phyloP scores from a whole-genome alignment of 2,329 filamentous ascomycete genomes.

The Trematosphaeria pertusa region DNA sequence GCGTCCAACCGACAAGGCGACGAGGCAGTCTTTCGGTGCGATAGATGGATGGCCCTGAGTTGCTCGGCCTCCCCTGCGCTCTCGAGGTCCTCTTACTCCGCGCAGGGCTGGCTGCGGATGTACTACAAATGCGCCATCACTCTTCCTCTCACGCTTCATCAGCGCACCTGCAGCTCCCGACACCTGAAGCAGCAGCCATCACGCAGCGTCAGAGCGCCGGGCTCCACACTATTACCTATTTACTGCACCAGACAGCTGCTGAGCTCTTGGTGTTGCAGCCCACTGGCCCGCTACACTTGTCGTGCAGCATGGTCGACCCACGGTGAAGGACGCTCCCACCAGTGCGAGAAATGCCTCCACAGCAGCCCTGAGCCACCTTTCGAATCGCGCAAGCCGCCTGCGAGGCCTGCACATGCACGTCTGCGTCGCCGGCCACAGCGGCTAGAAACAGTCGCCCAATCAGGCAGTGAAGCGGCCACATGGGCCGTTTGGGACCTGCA shows the following conservation, averaged over 20 bases:
- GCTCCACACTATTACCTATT: constrained; percentile 9
- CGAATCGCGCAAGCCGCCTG: constrained; percentile 35
- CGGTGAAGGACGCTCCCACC: background rate
- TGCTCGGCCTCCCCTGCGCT: background rate
- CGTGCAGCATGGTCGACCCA: constrained; percentile 8
- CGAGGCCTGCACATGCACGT: constrained; percentile 13
- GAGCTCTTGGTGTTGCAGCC: constrained; percentile 9
- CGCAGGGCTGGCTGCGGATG: constrained; percentile 1
- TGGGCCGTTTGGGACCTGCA: constrained; percentile 28
- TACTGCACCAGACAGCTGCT: constrained; percentile 11
- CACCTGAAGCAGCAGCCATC: constrained; percentile 9
- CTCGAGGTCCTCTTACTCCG: background rate
- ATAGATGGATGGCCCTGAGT: background rate
- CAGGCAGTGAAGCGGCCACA: constrained; percentile 19
- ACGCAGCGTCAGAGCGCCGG: constrained; percentile 6
- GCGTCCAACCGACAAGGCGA: background rate
- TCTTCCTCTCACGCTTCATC: constrained; percentile 8
- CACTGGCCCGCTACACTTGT: constrained; percentile 2
- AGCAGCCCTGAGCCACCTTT: constrained; percentile 26
- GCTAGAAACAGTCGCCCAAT: constrained; percentile 43
- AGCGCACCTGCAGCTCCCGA: constrained; percentile 10
- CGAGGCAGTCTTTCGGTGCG: background rate
- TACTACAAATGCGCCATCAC: constrained; percentile 3
- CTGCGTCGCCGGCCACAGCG: constrained; percentile 27
- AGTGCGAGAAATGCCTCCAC: constrained; percentile 1